Base-by-base conservation (phyloP, 2,329 filamentous ascomycete genomes). In the Chlorencoelia australis region DNA sequence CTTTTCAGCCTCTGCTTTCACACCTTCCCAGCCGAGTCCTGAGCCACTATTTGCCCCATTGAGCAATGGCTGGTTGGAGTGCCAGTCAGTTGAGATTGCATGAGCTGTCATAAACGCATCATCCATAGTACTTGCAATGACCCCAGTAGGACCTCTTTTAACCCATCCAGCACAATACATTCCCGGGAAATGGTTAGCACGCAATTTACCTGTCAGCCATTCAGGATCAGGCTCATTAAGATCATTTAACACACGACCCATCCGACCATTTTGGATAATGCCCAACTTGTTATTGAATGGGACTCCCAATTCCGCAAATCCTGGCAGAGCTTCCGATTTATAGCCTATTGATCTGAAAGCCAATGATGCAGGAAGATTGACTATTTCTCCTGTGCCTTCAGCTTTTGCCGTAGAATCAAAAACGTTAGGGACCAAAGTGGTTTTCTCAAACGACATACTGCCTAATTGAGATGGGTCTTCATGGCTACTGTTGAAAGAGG, bases 261-360 rank as follows among this genome's bases (percentile, higher is more conserved):
- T 63, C 1, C 79, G 73, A 55, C 95, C 88, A 52, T 95, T 94
- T 24, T 74, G 76, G 30, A 98, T 81, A 14, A 89, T 70, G 4
- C 89, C 91, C 3, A 72, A 71, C 6, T 65, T 64, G 2, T 71
- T 60, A 55, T 96, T 79, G 53, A 98, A 98, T 7, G 78, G 75
- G 28, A 95, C 75, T 2, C 79, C 79, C 0, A 89, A 63, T 4
- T 82, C 73, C 1, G 67, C 59, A 45, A 96, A 80, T 0, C 86
- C 89, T 0, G 76, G 70, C 1, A 98, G 63, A 1, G 85, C 68
- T 20, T 80, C 70, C 0, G 87, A 88, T 50, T 85, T 86, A 63
- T 98, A 98, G 5, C 91, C 91, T 28, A 98, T 88, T n/a, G 86
- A 94, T 13, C 87, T 77, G 62, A 98, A 95, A 11, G 85, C 87